Conservation (phyloP, 2,329 filamentous ascomycete species). For the Fusarium sp. region DNA sequence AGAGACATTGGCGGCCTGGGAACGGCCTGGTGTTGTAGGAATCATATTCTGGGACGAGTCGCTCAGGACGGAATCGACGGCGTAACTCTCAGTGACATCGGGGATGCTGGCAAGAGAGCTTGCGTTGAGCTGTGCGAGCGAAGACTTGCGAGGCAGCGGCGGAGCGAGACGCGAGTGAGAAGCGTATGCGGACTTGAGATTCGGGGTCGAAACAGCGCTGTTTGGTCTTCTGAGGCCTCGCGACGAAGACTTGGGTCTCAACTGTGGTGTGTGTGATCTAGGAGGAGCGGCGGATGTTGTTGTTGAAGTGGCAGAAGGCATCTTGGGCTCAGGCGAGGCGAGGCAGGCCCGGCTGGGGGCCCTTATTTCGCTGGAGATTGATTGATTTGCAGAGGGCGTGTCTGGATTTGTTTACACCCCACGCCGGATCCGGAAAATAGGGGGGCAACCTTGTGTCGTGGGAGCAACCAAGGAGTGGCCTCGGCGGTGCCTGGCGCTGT, state of each 20-base stretch:
- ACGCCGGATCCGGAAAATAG: constrained; percentile 43
- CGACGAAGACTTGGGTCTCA: constrained; percentile 39
- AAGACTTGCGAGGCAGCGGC: constrained; percentile 74
- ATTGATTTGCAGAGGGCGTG: constrained; percentile 39
- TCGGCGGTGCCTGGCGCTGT: not conserved
- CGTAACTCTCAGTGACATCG: constrained; percentile 73
- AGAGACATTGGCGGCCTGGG: constrained; percentile 65
- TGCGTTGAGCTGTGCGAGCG: constrained; percentile 74
- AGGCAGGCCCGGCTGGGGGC: constrained; percentile 27
- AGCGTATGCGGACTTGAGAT: constrained; percentile 64
- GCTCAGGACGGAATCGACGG: constrained; percentile 63
- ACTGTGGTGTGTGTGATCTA: constrained; percentile 31
- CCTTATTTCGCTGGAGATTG: constrained; percentile 35
- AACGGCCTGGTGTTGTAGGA: constrained; percentile 65
- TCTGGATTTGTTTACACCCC: constrained; percentile 46
- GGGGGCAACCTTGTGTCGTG: constrained; percentile 35
- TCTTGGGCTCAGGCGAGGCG: constrained; percentile 36
- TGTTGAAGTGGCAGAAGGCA: constrained; percentile 41
- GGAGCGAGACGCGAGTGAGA: constrained; percentile 60
- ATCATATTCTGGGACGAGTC: constrained; percentile 56
- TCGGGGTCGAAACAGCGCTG: constrained; percentile 67
- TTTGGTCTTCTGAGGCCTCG: constrained; percentile 57
- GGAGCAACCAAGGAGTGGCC: constrained; percentile 28
- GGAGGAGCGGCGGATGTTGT: constrained; percentile 33
- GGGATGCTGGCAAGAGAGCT: constrained; percentile 72